Evolutionary conservation across 345 rosid genomes (phyloP).

Genomic region (Populus nigra): DNA sequence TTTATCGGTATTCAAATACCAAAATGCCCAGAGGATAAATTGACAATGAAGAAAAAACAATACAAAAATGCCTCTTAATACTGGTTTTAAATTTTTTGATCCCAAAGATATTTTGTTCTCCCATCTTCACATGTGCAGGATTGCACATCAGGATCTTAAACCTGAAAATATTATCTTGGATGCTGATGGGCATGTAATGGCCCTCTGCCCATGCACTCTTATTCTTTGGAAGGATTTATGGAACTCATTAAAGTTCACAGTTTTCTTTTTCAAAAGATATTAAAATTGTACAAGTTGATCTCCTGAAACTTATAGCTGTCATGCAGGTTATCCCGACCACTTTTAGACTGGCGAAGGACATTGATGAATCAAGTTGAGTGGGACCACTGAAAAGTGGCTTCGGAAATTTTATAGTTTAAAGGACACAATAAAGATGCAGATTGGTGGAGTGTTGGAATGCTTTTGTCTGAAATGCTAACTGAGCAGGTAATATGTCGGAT

Average conservation of each 20-base stretch:
- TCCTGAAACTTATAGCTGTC: constrained; percentile 1
- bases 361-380: constrained; percentile 60
- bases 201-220: background rate
- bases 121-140: constrained; percentile 64
- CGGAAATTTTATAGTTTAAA: constrained; percentile 38
- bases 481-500: constrained; percentile 47
- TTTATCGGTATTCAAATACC: too few relatives aligned
- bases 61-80: too few relatives aligned
- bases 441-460: constrained; percentile 75
- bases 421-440: constrained; percentile 74
- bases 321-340: constrained; percentile 65
- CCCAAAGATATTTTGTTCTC: constrained; percentile 31
- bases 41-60: too few relatives aligned
- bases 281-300: background rate
- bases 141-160: constrained; percentile 74
- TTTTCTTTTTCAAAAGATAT: background rate
- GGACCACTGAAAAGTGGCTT: constrained; percentile 51
- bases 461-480: constrained; percentile 66
- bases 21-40: too few relatives aligned
- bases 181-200: constrained; percentile 62
- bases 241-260: background rate
- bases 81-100: too few relatives aligned
- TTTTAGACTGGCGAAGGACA: constrained; percentile 74
- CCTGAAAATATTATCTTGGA: constrained; percentile 76
- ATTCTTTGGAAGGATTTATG: constrained; percentile 3